These are phyloP conservation scores for Sporobolomyces phaffii DNA, from an alignment of 768 basidiomycete genomes.

Conservation along the genomic window DNA sequence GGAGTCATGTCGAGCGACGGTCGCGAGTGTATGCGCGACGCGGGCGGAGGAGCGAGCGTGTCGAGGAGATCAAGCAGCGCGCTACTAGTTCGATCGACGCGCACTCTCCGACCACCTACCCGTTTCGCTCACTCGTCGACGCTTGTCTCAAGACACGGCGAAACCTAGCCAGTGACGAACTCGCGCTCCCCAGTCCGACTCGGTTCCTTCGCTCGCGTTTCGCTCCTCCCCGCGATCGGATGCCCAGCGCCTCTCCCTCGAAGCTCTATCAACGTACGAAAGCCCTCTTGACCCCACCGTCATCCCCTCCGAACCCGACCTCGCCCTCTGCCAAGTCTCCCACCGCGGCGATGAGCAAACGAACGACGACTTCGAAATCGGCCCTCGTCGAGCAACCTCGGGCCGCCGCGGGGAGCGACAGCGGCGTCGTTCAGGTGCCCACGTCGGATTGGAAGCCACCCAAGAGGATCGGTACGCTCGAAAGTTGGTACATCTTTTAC, in stretches of 20 bases:
- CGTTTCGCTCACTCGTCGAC: too few relatives aligned
- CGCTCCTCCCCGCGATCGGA: not conserved
- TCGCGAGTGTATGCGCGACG: not conserved
- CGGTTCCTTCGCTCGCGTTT: not conserved
- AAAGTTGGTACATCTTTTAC: slow-evolving; percentile 26
- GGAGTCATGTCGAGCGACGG: not conserved
- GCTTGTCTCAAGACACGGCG: too few relatives aligned
- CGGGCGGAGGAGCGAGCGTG: not conserved
- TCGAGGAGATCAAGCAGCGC: too few relatives aligned
- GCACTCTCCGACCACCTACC: too few relatives aligned
- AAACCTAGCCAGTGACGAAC: too few relatives aligned
- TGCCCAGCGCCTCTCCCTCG: not conserved
- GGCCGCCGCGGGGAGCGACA: too few relatives aligned
- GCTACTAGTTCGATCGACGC: too few relatives aligned
- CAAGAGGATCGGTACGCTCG: not conserved
- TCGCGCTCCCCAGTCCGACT: not conserved
- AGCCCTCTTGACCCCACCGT: not conserved
- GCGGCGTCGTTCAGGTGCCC: not conserved
- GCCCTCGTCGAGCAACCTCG: not conserved
- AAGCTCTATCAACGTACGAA: slow-evolving; percentile 15
- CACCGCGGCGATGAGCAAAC: not conserved
- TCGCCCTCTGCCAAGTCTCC: not conserved
- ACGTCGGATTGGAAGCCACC: slow-evolving; percentile 4
- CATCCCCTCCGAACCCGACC: not conserved
- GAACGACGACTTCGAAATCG: not conserved